These are phyloP conservation scores for Tylopilus vinaceipallidus DNA, from an alignment of 768 basidiomycete genomes.

Conservation along the genomic window DNA sequence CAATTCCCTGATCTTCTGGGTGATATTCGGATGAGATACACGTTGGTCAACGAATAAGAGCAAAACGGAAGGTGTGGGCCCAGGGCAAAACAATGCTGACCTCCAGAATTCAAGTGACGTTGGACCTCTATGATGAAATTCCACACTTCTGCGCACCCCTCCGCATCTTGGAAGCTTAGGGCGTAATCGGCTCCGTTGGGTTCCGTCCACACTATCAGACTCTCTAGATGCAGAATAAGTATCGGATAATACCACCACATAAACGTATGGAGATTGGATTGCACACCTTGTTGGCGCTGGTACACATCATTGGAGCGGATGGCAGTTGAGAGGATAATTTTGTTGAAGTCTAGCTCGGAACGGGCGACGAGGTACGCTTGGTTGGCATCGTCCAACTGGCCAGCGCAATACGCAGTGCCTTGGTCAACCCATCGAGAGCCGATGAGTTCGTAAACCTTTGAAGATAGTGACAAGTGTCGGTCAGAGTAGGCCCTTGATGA, in stretches of 20 bases:
- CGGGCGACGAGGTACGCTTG: slow-evolving; percentile 85
- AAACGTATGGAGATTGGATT: slow-evolving; percentile 5
- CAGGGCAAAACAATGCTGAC: slow-evolving; percentile 41
- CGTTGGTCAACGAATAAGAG: slow-evolving; percentile 16
- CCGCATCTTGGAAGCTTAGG: slow-evolving; percentile 93
- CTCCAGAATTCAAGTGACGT: slow-evolving; percentile 67
- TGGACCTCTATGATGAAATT: slow-evolving; percentile 93
- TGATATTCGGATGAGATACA: slow-evolving; percentile 12
- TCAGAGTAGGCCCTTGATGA: slow-evolving; percentile 32
- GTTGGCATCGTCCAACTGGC: slow-evolving; percentile 74
- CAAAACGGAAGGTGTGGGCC: slow-evolving; percentile 9
- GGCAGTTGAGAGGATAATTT: slow-evolving; percentile 74
- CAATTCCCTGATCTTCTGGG: slow-evolving; percentile 45
- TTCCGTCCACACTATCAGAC: slow-evolving; percentile 98
- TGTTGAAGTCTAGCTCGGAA: slow-evolving; percentile 67
- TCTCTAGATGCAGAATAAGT: slow-evolving; percentile 55
- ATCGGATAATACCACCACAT: not conserved
- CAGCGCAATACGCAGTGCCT: slow-evolving; percentile 95
- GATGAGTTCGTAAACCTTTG: slow-evolving; percentile 91
- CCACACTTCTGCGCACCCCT: slow-evolving; percentile 97
- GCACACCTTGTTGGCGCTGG: slow-evolving; percentile 80
- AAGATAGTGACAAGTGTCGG: slow-evolving; percentile 26
- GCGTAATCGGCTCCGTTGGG: slow-evolving; percentile 94
- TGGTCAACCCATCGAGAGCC: slow-evolving; percentile 92
- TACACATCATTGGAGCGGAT: slow-evolving; percentile 84